Evolutionary conservation across 139 green algal species (phyloP).

Genomic region (Chloropicon primus): DNA sequence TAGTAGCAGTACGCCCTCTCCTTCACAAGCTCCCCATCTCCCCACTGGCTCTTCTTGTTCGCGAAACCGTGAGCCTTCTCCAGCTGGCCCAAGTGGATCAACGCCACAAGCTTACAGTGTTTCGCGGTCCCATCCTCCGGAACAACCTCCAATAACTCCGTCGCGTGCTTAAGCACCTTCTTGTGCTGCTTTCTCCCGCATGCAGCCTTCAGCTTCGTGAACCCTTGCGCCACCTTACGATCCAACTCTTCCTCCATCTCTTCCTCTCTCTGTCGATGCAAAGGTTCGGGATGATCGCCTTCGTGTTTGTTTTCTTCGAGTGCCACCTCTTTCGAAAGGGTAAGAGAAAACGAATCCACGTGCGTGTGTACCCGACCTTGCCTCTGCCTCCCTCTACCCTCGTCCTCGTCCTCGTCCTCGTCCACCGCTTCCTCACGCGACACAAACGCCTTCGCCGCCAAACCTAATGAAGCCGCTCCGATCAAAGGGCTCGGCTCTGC

Average conservation of each 20-base stretch:
- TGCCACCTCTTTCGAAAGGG: too few species aligned
- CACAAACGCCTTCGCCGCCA: too few species aligned
- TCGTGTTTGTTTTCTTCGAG: too few species aligned
- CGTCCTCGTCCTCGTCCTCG: too few species aligned
- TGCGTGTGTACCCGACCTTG: too few species aligned
- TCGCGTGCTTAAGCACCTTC: not conserved
- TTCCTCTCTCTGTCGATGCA: not conserved
- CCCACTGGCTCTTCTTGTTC: not conserved
- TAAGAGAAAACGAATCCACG: too few species aligned
- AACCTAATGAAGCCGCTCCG: too few species aligned
- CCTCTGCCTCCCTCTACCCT: too few species aligned
- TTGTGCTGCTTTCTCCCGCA: not conserved
- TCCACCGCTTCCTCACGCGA: too few species aligned
- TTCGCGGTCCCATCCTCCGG: not conserved
- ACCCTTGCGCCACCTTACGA: not conserved
- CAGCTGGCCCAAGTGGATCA: not conserved
- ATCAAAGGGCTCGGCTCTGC: too few species aligned
- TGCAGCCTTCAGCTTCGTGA: not conserved
- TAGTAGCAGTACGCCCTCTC: not conserved
- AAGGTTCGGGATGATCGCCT: too few species aligned
- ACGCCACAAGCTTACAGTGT: not conserved
- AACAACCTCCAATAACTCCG: not conserved
- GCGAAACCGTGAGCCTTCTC: not conserved
- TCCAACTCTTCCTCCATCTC: not conserved
- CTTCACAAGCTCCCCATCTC: not conserved